These are phyloP conservation scores for Cercophora newfieldiana DNA, from an alignment of 495 filamentous ascomycete species.

Conservation along the genomic window DNA sequence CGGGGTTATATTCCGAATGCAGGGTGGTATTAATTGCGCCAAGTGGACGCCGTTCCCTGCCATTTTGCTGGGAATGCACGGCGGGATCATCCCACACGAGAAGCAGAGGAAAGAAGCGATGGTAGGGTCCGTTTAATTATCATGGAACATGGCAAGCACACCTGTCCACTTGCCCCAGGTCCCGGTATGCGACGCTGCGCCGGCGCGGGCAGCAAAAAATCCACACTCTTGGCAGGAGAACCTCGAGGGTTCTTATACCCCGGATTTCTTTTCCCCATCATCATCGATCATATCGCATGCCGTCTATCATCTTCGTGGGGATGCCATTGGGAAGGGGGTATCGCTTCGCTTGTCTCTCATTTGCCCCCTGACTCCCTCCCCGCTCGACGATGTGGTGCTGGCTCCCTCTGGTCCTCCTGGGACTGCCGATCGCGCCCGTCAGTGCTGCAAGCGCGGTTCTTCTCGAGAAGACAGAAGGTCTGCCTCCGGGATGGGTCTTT, in stretches of 20 bases:
- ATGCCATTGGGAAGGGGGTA: constrained; percentile 1
- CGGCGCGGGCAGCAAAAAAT: not conserved
- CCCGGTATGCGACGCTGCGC: not conserved
- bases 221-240: not conserved
- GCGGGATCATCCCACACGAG: not conserved
- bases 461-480: constrained; percentile 21
- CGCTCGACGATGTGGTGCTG: constrained; percentile 19
- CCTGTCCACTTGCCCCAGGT: not conserved
- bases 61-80: not conserved
- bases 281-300: not conserved
- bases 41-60: not conserved
- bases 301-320: not conserved
- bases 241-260: constrained; percentile 3
- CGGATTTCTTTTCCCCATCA: not conserved
- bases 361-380: not conserved
- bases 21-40: constrained; percentile 12
- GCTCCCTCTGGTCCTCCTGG: constrained; percentile 17
- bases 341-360: not conserved
- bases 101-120: not conserved
- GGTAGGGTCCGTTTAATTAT: not conserved
- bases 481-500: constrained; percentile 30
- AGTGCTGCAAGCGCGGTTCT: constrained; percentile 21
- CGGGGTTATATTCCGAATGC: constrained; percentile 10
- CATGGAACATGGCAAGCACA: not conserved
- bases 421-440: constrained; percentile 12